A percentile compares a stretch with the other conserved stretches of the same genome.
phyloP scores from a whole-genome alignment of 2,329 filamentous ascomycete genomes.

The Penicillium rolfsii region DNA sequence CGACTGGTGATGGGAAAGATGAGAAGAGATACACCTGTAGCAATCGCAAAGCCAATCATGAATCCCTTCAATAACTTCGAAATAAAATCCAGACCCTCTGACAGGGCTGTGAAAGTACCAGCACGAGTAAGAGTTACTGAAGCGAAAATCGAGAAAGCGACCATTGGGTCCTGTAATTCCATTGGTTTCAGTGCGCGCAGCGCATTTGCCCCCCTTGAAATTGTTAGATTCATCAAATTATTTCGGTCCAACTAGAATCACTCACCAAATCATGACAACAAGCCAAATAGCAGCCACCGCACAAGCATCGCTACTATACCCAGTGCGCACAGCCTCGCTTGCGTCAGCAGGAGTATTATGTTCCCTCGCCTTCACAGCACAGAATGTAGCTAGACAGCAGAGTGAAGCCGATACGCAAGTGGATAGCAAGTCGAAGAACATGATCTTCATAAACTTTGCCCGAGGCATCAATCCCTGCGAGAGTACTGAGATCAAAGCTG shows the following conservation, averaged over 20 bases:
- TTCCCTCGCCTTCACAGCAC: constrained; percentile 64
- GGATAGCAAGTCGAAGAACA: constrained; percentile 61
- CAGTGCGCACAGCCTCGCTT: constrained; percentile 34
- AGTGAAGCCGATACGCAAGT: constrained; percentile 63
- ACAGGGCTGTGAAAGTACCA: constrained; percentile 51
- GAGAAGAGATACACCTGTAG: constrained; percentile 65
- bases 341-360: constrained; percentile 53
- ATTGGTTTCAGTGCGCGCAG: constrained; percentile 64
- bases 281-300: constrained; percentile 71
- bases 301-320: constrained; percentile 70
- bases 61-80: constrained; percentile 62
- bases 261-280: constrained; percentile 66
- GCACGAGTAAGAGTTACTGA: constrained; percentile 63
- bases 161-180: constrained; percentile 67
- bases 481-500: constrained; percentile 67
- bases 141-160: constrained; percentile 68
- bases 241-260: background rate
- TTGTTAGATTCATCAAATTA: background rate
- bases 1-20: constrained; percentile 69
- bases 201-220: constrained; percentile 57
- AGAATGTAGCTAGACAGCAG: constrained; percentile 66
- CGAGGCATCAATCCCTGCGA: constrained; percentile 67
- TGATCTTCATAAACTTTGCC: constrained; percentile 71
- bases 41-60: constrained; percentile 66
- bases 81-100: constrained; percentile 40